A percentile compares a stretch with the other conserved stretches of the same genome.
phyloP scores from a whole-genome alignment of 2,329 filamentous ascomycete species.

The Colletotrichum tabaci region DNA sequence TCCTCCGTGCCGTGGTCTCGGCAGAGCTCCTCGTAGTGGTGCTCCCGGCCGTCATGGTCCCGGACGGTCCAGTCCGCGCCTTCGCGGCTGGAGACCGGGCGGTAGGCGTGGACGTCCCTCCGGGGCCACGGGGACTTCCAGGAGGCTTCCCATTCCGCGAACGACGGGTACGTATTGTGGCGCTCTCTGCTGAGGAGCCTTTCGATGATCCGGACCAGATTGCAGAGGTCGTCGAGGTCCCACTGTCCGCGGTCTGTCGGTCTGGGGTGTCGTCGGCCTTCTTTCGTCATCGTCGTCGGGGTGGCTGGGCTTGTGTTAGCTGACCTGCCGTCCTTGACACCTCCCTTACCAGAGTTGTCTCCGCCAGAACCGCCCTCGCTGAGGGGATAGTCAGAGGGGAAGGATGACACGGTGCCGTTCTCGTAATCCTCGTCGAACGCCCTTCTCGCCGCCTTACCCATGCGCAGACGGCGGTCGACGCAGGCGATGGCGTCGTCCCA shows the following conservation, averaged over 20 bases:
- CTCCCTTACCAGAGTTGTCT: too few species aligned
- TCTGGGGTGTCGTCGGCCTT: too few species aligned
- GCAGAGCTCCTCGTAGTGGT: background rate
- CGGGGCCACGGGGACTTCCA: background rate
- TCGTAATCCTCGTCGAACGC: constrained; percentile 21
- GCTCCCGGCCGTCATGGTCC: background rate
- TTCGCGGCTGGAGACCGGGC: background rate
- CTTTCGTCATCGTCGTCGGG: background rate
- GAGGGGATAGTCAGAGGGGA: background rate
- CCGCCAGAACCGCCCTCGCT: background rate
- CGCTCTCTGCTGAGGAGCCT: background rate
- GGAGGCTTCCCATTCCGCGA: constrained; percentile 14
- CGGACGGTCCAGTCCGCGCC: background rate
- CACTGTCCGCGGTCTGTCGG: constrained; percentile 1
- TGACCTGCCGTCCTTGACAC: background rate
- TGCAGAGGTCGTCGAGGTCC: constrained; percentile 29
- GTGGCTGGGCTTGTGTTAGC: background rate
- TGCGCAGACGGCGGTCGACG: constrained; percentile 26
- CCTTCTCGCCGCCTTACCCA: background rate
- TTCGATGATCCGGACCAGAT: background rate
- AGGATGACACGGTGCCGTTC: background rate
- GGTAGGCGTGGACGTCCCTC: background rate
- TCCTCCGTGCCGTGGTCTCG: constrained; percentile 19
- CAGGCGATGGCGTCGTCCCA: constrained; percentile 27
- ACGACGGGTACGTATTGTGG: background rate